phyloP scores from a whole-genome alignment of 2,329 filamentous ascomycete genomes.

The Talaromyces sp. region DNA sequence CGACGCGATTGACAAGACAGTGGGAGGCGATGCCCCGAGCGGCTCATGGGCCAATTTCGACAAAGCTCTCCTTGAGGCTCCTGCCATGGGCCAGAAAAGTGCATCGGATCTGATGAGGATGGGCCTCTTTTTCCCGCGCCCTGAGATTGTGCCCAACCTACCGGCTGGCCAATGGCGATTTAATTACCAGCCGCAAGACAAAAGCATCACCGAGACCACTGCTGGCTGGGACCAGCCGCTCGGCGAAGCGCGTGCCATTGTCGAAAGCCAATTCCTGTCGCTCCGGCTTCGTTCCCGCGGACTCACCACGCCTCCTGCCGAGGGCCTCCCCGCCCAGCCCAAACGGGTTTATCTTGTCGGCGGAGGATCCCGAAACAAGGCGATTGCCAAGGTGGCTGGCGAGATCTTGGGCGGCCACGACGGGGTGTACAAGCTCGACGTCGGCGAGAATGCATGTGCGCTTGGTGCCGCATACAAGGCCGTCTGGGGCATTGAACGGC shows the following conservation, averaged over 20 bases:
- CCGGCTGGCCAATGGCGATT: conserved; percentile 82
- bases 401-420: conserved; percentile 85
- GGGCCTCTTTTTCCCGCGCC: conserved; percentile 90
- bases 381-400: conserved; percentile 78
- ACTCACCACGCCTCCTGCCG: conserved; percentile 58
- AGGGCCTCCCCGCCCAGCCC: conserved; percentile 70
- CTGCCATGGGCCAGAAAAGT: conserved; percentile 60
- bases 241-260: conserved; percentile 76
- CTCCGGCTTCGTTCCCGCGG: conserved; percentile 78
- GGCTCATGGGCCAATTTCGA: conserved; percentile 79
- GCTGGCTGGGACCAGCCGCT: conserved; percentile 51
- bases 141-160: conserved; percentile 93
- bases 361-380: conserved; percentile 81
- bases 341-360: conserved; percentile 90
- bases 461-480: conserved; percentile 94
- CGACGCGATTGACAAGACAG: conserved; percentile 62
- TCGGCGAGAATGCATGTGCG: conserved; percentile 92
- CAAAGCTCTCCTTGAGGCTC: conserved; percentile 59
- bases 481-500: conserved; percentile 78
- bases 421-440: conserved; percentile 87
- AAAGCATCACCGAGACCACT: conserved; percentile 49
- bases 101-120: conserved; percentile 63
- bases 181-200: conserved; percentile 49
- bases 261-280: conserved; percentile 92
- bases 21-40: conserved; percentile 37